Evolutionary conservation across 2,329 filamentous ascomycete species (phyloP), one percentile per base, ranked within the genome.

Genomic region (Aaosphaeria pasadenensis): DNA sequence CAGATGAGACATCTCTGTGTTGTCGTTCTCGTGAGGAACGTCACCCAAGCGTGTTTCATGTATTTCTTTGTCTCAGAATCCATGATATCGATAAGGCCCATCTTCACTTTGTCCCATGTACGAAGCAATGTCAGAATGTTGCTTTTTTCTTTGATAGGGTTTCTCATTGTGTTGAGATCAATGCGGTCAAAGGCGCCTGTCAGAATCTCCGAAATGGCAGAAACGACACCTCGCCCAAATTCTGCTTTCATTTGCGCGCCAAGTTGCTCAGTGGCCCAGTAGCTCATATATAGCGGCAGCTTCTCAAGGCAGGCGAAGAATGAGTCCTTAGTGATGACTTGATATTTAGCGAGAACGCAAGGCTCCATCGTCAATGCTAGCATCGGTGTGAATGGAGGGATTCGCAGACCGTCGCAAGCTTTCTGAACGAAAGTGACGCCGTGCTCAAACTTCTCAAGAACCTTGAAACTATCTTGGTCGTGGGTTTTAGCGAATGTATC

Each of bases 341-440:
- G 48, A 42, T 54, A 51, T 2, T 41, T 51, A 0, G 51, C 52
- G 0, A 62, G 39, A 5, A 57, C 47, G 0, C 53, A 50, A 1
- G 50, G 49, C 11, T 50, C 30, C 3, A 46, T 42, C 11, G 53
- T 30, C 4, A 59, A 28, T 2, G 52, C 52, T 11, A 56, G 11
- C 13, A 56, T 42, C 2, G 48, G 48, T 41, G 52, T 57, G 38
- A 51, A 54, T 7, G 59, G 54, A 6, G 59, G 57, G 4, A 61
- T 38, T 9, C 49, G 49, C 30, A 62, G 30, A 6, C 47, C 43
- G 11, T 59, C 53, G 3, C 56, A 50, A 13, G 43, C 42, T 5
- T 7, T 38, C 35, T 61, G 60, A 3, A 56, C 40, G 11, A 58
- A 45, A 6, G 43, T 44, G 1, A 63, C 50, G 5, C 58, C 60